Base-by-base conservation (phyloP, 352 stramenopile species). In the Phytophthora sp. region DNA sequence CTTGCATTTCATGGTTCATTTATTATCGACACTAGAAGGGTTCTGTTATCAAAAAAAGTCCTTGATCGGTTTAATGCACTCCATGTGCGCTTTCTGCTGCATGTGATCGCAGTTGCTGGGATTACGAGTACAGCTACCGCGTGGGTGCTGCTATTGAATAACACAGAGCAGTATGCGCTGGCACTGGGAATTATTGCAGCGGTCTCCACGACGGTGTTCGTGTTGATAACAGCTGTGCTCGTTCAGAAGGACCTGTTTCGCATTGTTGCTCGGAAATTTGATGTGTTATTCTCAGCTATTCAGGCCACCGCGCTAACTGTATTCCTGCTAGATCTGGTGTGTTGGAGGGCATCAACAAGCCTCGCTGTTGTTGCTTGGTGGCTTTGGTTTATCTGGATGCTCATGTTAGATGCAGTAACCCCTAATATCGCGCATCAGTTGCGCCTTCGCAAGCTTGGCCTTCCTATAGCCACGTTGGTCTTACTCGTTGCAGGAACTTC, bases 311-410 rank as follows among this genome's bases (percentile, higher is more conserved):
- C 20, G 0, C 24, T 63, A 6, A 32, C 55, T 1, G 23, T 72
- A 11, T 69, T 72, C 12, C 41, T 82, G 12, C 63, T 61, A 12
- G 72, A 69, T 43, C 27, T 77, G 39, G 45, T 66, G 20, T n/a
- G 41, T 1, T 86, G 76, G 74, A 61, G 77, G 27, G n/a, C 39
- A 15, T 51, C 68, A 10, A 65, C 17, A 11, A 49, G 57, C 21
- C 31, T 81, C 39, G 69, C 62, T 15, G 26, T 83, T 21, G 9
- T 75, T 7, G 55, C 72, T 12, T 83, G 74, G 71, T 50, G 43
- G 51, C 20, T 79, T n/a, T 83, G 76, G 74, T 78, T 80, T 28
- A 64, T 79, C 42, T 82, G 58, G 54, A 1, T 77, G 4, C 56
- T 86, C 10, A 38, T 63, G 10, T 32, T 82, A 6, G 77, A 84